Conservation (phyloP, 2,329 filamentous ascomycete genomes). For the Neospermospora avenae region DNA sequence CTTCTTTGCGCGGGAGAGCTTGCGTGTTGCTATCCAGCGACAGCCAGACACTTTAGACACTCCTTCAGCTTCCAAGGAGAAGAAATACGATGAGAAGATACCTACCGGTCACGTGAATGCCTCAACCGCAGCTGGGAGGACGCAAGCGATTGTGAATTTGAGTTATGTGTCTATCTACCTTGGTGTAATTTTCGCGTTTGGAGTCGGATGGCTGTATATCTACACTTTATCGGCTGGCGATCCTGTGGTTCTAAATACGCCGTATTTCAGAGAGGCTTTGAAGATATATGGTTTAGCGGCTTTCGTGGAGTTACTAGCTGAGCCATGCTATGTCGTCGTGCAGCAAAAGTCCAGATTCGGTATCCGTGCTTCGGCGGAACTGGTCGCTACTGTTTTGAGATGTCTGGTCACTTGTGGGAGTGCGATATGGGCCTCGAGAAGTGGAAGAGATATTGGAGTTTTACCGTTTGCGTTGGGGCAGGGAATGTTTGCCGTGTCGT, state of each 20-base stretch:
- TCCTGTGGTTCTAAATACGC: slow-evolving; percentile 50
- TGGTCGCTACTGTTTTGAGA: slow-evolving; percentile 72
- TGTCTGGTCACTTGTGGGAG: slow-evolving; percentile 71
- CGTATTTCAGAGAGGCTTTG: slow-evolving; percentile 57
- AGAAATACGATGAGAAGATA: slow-evolving; percentile 17
- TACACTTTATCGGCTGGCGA: slow-evolving; percentile 46
- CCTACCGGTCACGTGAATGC: slow-evolving; percentile 28
- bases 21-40: slow-evolving; percentile 87
- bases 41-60: slow-evolving; percentile 45
- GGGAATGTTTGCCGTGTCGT: slow-evolving; percentile 65
- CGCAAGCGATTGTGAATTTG: slow-evolving; percentile 82
- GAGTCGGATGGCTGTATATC: slow-evolving; percentile 67
- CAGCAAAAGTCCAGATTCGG: slow-evolving; percentile 79
- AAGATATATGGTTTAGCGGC: slow-evolving; percentile 55
- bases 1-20: slow-evolving; percentile 88
- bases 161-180: slow-evolving; percentile 74
- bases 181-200: slow-evolving; percentile 60
- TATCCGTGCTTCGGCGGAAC: slow-evolving; percentile 78
- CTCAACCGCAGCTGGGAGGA: slow-evolving; percentile 37
- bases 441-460: slow-evolving; percentile 61
- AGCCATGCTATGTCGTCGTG: slow-evolving; percentile 85
- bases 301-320: slow-evolving; percentile 73
- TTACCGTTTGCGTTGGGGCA: slow-evolving; percentile 90
- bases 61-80: slow-evolving; percentile 11
- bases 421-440: slow-evolving; percentile 60